Conservation (phyloP, 805 yeast species). For the Wickerhamomyces canadensis region DNA sequence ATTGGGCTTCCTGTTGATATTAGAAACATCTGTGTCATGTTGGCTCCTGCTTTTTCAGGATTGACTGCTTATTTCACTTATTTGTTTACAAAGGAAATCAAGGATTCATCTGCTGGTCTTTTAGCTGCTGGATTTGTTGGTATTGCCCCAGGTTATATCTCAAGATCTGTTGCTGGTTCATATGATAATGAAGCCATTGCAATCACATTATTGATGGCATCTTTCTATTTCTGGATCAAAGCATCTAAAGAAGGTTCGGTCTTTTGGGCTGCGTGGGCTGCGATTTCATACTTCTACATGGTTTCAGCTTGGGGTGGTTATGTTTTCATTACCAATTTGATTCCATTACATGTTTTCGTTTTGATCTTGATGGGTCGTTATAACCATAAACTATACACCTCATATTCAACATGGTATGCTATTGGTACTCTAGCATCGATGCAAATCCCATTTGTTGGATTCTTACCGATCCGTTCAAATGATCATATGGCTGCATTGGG, state of each 20-base stretch:
- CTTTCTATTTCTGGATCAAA: constrained; percentile 94
- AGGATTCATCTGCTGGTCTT: constrained; percentile 83
- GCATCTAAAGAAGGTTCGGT: constrained; percentile 88
- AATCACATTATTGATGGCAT: constrained; percentile 89
- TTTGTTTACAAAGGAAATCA: constrained; percentile 82
- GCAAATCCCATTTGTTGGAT: constrained; percentile 99
- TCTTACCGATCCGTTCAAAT: constrained; percentile 91
- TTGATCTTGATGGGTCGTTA: constrained; percentile 93
- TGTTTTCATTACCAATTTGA: constrained; percentile 95
- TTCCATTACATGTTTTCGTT: constrained; percentile 91
- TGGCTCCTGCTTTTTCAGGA: constrained; percentile 96
- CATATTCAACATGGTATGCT: constrained; percentile 95
- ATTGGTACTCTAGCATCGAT: constrained; percentile 96
- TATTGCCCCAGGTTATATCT: constrained; percentile 97
- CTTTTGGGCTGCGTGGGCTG: constrained; percentile 75
- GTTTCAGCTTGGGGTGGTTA: constrained; percentile 99
- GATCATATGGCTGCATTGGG: constrained; percentile 99
- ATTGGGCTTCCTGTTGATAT: constrained; percentile 84
- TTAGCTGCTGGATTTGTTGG: constrained; percentile 93
- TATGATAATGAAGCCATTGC: constrained; percentile 99
- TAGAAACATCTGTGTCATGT: constrained; percentile 89
- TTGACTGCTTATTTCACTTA: constrained; percentile 88
- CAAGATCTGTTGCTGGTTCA: constrained; percentile 97
- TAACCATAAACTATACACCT: constrained; percentile 72
- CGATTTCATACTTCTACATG: constrained; percentile 93